Evolutionary conservation across 371 early-diverging fungal genomes (phyloP).

Genomic region (Mortierella sp.): DNA sequence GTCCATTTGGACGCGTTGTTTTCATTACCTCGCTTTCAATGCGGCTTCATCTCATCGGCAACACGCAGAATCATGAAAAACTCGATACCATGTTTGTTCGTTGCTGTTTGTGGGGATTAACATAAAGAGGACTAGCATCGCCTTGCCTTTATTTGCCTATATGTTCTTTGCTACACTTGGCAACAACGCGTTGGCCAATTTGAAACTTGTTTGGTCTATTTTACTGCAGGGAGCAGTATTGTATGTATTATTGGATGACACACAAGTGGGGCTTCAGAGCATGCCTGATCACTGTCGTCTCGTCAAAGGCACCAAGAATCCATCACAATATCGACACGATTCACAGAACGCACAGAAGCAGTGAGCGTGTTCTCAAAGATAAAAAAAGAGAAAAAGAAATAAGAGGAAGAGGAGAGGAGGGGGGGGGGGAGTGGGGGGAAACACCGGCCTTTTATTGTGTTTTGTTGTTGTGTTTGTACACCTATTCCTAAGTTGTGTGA

Average conservation of each 20-base stretch:
- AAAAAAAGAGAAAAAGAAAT: not conserved
- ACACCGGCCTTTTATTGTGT: constrained; percentile 7
- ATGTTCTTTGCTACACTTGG: not conserved
- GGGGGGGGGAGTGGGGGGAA: not conserved
- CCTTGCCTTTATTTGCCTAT: not conserved
- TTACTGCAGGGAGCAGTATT: not conserved
- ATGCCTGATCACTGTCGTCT: not conserved
- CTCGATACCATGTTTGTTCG: not conserved
- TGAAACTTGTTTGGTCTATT: not conserved
- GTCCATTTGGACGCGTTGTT: not conserved
- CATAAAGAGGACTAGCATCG: not conserved
- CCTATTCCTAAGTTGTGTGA: no score
- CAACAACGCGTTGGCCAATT: not conserved
- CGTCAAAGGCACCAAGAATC: not conserved
- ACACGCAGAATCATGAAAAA: not conserved
- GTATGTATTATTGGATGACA: not conserved
- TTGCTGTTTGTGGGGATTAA: not conserved
- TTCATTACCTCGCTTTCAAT: not conserved
- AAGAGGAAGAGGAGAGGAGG: not conserved
- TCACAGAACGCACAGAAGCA: not conserved
- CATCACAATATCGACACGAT: not conserved
- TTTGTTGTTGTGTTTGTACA: not conserved
- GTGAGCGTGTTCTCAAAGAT: not conserved
- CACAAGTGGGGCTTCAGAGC: not conserved
- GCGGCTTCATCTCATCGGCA: constrained; percentile 1